phyloP scores from a whole-genome alignment of 1,284 basidiomycete genomes.

The Pulveroboletus sp. region DNA sequence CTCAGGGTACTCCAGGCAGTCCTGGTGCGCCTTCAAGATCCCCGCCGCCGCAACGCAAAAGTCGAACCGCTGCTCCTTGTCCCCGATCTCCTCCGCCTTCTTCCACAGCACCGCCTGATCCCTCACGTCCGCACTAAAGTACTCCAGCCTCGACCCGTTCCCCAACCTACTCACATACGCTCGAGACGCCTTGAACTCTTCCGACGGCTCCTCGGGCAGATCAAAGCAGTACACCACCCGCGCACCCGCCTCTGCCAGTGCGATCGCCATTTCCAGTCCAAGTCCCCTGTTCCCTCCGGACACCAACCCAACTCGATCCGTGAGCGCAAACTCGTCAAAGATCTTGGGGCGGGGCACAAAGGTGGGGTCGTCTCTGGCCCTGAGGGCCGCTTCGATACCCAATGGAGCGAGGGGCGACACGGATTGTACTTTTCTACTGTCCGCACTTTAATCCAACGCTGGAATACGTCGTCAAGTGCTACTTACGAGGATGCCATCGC shows the following conservation, averaged over 20 bases:
- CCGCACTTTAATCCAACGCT: not conserved
- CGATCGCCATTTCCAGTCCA: slow-evolving; percentile 81
- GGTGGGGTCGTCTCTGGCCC: slow-evolving; percentile 39
- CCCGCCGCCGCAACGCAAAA: slow-evolving; percentile 79
- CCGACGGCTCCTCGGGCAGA: slow-evolving; percentile 61
- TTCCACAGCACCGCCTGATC: slow-evolving; percentile 61
- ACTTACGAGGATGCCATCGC: slow-evolving; percentile 27
- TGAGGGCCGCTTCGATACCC: slow-evolving; percentile 62
- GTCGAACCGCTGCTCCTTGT: slow-evolving; percentile 66
- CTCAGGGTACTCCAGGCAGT: slow-evolving; percentile 71
- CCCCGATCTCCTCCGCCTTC: slow-evolving; percentile 58
- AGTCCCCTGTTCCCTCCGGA: slow-evolving; percentile 81
- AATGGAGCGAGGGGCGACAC: slow-evolving; percentile 58
- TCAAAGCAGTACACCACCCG: slow-evolving; percentile 78
- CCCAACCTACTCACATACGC: slow-evolving; percentile 54
- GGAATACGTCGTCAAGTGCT: not conserved
- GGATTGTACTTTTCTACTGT: slow-evolving; percentile 39
- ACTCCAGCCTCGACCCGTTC: slow-evolving; percentile 58
- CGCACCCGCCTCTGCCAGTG: slow-evolving; percentile 76
- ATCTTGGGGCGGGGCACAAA: slow-evolving; percentile 49
- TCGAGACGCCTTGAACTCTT: slow-evolving; percentile 63
- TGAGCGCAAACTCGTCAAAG: slow-evolving; percentile 73
- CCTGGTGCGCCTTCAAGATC: slow-evolving; percentile 61
- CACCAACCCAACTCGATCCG: slow-evolving; percentile 74
- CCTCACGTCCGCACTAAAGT: slow-evolving; percentile 64